These are phyloP conservation scores for Russula virescens DNA, from an alignment of 768 basidiomycete species.

Conservation along the genomic window DNA sequence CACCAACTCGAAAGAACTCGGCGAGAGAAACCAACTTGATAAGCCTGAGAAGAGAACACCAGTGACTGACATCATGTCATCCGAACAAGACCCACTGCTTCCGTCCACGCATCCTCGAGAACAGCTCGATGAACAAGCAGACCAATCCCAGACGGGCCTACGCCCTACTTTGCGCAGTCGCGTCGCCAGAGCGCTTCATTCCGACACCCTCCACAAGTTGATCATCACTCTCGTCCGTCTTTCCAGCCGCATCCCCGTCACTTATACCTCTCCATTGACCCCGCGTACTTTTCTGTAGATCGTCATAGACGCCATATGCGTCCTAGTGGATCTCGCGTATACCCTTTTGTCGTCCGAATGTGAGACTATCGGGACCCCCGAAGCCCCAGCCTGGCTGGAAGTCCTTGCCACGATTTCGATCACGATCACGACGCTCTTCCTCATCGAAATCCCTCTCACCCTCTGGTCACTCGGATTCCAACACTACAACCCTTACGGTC, in stretches of 20 bases:
- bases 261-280: neutral
- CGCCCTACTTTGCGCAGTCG: slow-evolving; percentile 9
- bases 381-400: slow-evolving; percentile 56
- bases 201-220: slow-evolving; percentile 18
- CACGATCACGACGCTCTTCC: slow-evolving; percentile 63
- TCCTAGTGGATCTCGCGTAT: slow-evolving; percentile 67
- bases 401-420: slow-evolving; percentile 58
- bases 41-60: neutral
- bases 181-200: slow-evolving; percentile 16
- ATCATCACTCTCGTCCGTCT: slow-evolving; percentile 21
- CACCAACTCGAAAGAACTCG: too few species aligned
- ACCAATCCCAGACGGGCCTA: neutral
- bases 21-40: too few species aligned
- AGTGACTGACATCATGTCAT: slow-evolving; percentile 7
- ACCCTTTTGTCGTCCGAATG: slow-evolving; percentile 57
- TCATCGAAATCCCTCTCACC: slow-evolving; percentile 69
- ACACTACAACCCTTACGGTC: slow-evolving; percentile 59
- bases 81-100: slow-evolving; percentile 30
- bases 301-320: slow-evolving; percentile 58
- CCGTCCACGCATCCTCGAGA: slow-evolving; percentile 9
- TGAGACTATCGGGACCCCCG: slow-evolving; percentile 35
- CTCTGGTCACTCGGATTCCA: slow-evolving; percentile 59
- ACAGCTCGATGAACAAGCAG: neutral
- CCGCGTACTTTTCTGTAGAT: slow-evolving; percentile 36
- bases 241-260: neutral